Evolutionary conservation across 2,329 filamentous ascomycete genomes (phyloP).

Genomic region (Talaromyces piceae): DNA sequence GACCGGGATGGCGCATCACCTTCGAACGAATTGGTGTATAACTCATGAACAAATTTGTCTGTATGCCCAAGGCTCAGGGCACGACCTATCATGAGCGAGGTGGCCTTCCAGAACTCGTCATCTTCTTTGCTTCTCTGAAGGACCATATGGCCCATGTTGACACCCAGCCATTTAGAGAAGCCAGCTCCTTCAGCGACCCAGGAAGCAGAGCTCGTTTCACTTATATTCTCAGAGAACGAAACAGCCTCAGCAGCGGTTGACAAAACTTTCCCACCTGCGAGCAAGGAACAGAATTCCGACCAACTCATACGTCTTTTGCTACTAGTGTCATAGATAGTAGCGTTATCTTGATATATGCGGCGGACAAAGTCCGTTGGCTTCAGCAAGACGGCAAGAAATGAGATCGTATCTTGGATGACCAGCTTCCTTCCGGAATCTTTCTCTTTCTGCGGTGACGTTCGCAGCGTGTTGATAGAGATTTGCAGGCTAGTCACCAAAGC

Average conservation of each 20-base stretch:
- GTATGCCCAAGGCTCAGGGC: constrained; percentile 64
- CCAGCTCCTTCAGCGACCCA: constrained; percentile 61
- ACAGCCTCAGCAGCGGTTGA: constrained; percentile 51
- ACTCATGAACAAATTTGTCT: constrained; percentile 45
- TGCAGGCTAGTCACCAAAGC: constrained; percentile 65
- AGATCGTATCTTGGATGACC: constrained; percentile 28
- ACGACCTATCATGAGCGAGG: constrained; percentile 47
- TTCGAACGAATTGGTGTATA: constrained; percentile 32
- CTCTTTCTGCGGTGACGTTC: constrained; percentile 19
- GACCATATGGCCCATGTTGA: constrained; percentile 47
- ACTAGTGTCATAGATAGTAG: constrained; percentile 30
- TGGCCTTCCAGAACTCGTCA: constrained; percentile 24
- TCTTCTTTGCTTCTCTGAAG: constrained; percentile 34
- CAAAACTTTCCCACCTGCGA: constrained; percentile 55
- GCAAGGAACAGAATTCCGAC: constrained; percentile 54
- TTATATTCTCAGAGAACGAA: constrained; percentile 26
- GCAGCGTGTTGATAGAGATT: constrained; percentile 41
- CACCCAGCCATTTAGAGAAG: constrained; percentile 66
- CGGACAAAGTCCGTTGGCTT: constrained; percentile 35
- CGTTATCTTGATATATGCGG: constrained; percentile 41
- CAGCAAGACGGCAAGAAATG: constrained; percentile 36
- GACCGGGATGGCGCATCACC: constrained; percentile 19
- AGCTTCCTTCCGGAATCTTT: constrained; percentile 28
- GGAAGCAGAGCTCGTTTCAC: constrained; percentile 18
- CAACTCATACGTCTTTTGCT: constrained; percentile 49